phyloP scores from a whole-genome alignment of 2,329 filamentous ascomycete species.

The Sphaerulina musiva region DNA sequence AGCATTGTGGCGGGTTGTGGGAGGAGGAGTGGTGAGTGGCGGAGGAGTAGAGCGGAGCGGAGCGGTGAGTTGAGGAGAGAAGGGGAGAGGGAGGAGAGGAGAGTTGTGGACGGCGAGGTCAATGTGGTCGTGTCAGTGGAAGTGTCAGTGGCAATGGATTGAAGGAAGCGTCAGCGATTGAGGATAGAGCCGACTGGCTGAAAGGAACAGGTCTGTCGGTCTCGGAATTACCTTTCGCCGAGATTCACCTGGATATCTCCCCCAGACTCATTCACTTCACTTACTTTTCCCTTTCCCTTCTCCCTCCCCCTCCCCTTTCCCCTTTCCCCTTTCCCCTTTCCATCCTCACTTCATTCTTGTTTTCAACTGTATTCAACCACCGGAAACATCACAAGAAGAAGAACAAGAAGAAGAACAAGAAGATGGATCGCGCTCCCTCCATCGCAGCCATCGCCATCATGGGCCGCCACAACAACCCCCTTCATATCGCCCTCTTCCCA shows the following conservation, averaged over 20 bases:
- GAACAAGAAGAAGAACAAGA: neutral
- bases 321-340: no score
- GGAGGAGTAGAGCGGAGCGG: neutral
- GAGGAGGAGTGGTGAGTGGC: neutral
- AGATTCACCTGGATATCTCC: neutral
- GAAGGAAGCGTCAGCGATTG: neutral
- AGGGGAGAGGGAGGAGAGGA: neutral
- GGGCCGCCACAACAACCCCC: slow-evolving; percentile 91
- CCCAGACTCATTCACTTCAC: neutral
- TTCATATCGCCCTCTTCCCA: slow-evolving; percentile 87
- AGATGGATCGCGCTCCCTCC: slow-evolving; percentile 54
- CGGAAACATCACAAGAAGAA: no score
- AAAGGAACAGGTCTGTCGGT: neutral
- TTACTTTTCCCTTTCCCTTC: no score
- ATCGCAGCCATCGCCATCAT: slow-evolving; percentile 93
- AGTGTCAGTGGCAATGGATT: neutral
- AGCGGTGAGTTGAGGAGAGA: neutral
- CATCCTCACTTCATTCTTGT: no score
- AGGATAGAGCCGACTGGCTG: neutral
- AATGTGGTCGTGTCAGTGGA: neutral
- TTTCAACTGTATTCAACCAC: no score
- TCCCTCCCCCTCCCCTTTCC: no score
- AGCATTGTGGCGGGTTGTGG: slow-evolving; percentile 5
- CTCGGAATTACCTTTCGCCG: neutral
- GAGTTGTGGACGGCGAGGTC: neutral